Conservation (phyloP, 139 green algal species). For the Chlamydomonas sphaeroides region DNA sequence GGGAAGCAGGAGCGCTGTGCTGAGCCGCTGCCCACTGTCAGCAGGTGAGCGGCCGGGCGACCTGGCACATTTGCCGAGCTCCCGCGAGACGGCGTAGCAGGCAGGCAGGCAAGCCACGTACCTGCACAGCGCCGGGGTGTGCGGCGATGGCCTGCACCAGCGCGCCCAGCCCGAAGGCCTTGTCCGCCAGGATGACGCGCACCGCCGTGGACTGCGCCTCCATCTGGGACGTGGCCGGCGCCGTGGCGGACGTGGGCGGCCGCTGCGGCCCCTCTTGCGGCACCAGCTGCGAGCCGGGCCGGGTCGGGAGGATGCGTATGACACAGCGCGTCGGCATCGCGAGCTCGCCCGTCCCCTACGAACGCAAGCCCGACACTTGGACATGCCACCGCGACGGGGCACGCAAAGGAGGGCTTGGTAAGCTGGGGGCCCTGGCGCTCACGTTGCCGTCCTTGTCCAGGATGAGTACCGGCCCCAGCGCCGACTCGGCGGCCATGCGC, state of each 20-base stretch:
- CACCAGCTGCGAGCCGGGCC: neutral
- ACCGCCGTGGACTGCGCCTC: conserved; percentile 47
- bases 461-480: conserved; percentile 36
- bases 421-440: no score
- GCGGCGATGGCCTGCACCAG: conserved; percentile 20
- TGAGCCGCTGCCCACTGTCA: no score
- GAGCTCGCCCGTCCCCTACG: no score
- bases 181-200: conserved; percentile 47
- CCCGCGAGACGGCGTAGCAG: neutral
- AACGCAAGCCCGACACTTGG: no score
- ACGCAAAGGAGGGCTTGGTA: no score
- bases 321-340: no score
- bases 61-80: no score
- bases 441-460: conserved; percentile 41
- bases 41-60: no score
- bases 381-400: no score
- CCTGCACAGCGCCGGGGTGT: conserved; percentile 5
- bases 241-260: conserved; percentile 18
- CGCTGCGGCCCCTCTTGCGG: neutral
- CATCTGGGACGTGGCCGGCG: conserved; percentile 33
- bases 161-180: conserved; percentile 36
- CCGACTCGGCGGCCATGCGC: conserved; percentile 45
- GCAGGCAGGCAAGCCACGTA: neutral
- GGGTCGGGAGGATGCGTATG: no score
- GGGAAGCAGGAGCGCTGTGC: no score